phyloP scores from a whole-genome alignment of 768 basidiomycete species.

The Mycena sanguinolenta region DNA sequence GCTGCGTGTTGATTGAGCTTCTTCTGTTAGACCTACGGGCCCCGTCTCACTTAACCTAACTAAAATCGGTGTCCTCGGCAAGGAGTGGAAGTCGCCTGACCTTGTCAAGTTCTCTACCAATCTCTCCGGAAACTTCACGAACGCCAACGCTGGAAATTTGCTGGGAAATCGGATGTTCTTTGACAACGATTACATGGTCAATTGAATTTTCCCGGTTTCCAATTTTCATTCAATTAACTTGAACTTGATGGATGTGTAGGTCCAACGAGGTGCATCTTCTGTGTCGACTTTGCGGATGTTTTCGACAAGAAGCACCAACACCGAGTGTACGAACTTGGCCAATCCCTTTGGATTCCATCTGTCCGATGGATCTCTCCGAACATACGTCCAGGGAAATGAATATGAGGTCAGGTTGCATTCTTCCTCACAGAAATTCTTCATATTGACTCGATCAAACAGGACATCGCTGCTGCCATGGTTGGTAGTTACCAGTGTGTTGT shows the following conservation, averaged over 20 bases:
- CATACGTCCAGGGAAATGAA: conserved; percentile 74
- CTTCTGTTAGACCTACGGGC: conserved; percentile 60
- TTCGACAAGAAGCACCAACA: conserved; percentile 69
- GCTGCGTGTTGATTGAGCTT: neutral
- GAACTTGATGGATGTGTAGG: conserved; percentile 56
- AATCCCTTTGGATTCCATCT: conserved; percentile 81
- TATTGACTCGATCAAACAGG: conserved; percentile 3
- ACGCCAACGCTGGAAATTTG: conserved; percentile 68
- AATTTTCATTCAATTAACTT: conserved; percentile 8
- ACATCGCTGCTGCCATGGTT: conserved; percentile 61
- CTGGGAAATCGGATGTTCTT: conserved; percentile 75
- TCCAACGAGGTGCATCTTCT: conserved; percentile 72
- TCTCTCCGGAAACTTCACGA: conserved; percentile 51
- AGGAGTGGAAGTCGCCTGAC: conserved; percentile 62
- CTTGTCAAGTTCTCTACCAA: conserved; percentile 55
- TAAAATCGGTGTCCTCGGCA: conserved; percentile 62
- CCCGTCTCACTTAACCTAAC: conserved; percentile 71
- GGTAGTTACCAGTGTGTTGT: no score
- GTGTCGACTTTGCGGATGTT: conserved; percentile 75
- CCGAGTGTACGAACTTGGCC: conserved; percentile 75
- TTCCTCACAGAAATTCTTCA: no score
- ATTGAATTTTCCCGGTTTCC: neutral
- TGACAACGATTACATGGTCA: conserved; percentile 78
- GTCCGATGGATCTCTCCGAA: conserved; percentile 74
- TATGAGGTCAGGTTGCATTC: conserved; percentile 57